These are phyloP conservation scores for Ilex aquifolium DNA, from an alignment of 257 asterid species.

Conservation along the genomic window DNA sequence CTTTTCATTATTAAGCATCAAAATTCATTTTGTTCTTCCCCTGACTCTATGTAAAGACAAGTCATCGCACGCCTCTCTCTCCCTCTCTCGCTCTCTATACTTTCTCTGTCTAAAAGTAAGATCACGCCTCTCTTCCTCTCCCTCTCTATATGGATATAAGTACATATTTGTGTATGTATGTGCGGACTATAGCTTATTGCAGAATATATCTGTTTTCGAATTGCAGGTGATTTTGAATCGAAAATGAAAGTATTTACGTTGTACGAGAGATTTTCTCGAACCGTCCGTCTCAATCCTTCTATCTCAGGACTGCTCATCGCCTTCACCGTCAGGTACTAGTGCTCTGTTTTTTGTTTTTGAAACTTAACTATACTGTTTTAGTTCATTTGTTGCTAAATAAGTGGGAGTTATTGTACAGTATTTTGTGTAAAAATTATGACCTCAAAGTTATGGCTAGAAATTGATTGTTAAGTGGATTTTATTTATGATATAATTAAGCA, in stretches of 20 bases:
- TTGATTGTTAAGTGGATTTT: not conserved
- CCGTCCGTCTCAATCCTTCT: constrained; percentile 51
- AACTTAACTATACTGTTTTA: not conserved
- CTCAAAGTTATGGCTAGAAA: too few relatives aligned
- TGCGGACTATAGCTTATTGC: not conserved
- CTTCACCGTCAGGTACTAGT: constrained; percentile 52
- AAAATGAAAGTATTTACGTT: constrained; percentile 39
- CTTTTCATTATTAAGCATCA: too few relatives aligned
- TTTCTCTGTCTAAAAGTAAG: too few relatives aligned
- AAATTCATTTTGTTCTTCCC: too few relatives aligned
- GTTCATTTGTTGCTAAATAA: not conserved
- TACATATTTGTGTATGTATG: not conserved
- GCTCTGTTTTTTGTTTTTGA: not conserved
- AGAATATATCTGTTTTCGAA: too few relatives aligned
- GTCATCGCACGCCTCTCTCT: too few relatives aligned
- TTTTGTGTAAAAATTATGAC: too few relatives aligned
- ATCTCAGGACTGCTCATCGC: constrained; percentile 51
- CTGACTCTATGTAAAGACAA: too few relatives aligned
- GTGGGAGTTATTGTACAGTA: too few relatives aligned
- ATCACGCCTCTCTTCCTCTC: not conserved
- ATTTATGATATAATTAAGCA: not conserved
- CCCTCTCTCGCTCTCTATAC: too few relatives aligned
- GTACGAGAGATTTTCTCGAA: constrained; percentile 50
- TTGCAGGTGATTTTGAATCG: constrained; percentile 2
- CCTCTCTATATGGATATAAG: not conserved